Conservation (phyloP, 345 rosid genomes). For the Chamaenerion angustifolium region DNA sequence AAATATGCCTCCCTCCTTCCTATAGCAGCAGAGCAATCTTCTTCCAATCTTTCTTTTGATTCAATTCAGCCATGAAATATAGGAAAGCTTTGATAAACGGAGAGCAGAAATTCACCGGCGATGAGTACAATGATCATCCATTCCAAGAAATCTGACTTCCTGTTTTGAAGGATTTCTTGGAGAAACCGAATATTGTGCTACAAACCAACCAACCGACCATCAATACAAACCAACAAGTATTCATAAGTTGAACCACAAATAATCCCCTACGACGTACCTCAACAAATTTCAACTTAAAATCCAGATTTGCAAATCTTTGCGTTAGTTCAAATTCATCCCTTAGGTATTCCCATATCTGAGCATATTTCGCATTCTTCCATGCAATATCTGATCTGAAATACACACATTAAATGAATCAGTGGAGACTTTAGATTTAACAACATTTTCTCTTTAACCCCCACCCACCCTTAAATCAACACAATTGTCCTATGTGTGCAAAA, state of each 20-base stretch:
- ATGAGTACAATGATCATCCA: slow-evolving; percentile 89
- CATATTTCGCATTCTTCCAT: slow-evolving; percentile 95
- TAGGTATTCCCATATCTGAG: slow-evolving; percentile 86
- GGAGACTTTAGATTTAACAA: no score
- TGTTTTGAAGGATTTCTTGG: slow-evolving; percentile 88
- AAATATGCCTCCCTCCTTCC: no score
- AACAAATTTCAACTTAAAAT: slow-evolving; percentile 83
- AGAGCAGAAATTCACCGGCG: slow-evolving; percentile 60
- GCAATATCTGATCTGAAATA: slow-evolving; percentile 78
- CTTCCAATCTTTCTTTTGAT: no score
- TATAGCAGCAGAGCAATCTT: no score
- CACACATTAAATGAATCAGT: neutral
- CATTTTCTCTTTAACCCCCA: no score
- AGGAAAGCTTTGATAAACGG: slow-evolving; percentile 37
- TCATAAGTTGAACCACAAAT: no score
- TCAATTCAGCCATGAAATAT: no score
- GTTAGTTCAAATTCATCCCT: slow-evolving; percentile 86
- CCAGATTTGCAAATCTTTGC: slow-evolving; percentile 86
- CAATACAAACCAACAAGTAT: no score
- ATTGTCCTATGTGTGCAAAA: neutral
- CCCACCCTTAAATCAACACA: neutral
- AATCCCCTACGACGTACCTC: slow-evolving; percentile 39
- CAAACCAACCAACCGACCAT: slow-evolving; percentile 7
- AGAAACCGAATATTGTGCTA: slow-evolving; percentile 94
- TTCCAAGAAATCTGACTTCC: slow-evolving; percentile 88